Evolutionary conservation across 495 filamentous ascomycete species (phyloP).

Genomic region (Friedmanniomyces endolithicus): DNA sequence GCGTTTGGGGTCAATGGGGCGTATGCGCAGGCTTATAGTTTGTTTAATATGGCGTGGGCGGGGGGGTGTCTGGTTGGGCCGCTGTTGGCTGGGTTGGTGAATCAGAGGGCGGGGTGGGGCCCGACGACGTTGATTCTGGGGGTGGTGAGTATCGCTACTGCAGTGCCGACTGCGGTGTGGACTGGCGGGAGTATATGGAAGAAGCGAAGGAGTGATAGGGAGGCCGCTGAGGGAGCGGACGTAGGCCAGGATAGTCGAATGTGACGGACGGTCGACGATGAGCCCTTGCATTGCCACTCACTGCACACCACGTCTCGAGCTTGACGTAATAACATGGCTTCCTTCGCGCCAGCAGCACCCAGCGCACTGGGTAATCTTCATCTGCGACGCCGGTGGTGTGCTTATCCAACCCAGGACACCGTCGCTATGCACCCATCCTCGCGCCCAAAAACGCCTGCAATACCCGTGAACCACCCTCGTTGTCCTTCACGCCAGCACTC

Average conservation of each 20-base stretch:
- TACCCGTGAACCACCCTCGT: background rate
- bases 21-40: slow-evolving; percentile 43
- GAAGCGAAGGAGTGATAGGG: slow-evolving; percentile 2
- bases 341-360: too few species aligned
- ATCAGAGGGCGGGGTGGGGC: slow-evolving; percentile 27
- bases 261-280: too few species aligned
- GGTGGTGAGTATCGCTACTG: slow-evolving; percentile 24
- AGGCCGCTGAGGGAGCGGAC: background rate
- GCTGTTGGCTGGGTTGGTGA: slow-evolving; percentile 29
- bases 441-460: background rate
- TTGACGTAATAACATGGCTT: too few species aligned
- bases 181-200: slow-evolving; percentile 28
- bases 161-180: slow-evolving; percentile 27
- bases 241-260: too few species aligned
- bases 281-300: too few species aligned
- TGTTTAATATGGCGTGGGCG: slow-evolving; percentile 37
- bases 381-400: background rate
- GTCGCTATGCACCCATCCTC: background rate
- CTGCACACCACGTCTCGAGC: too few species aligned
- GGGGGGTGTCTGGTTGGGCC: slow-evolving; percentile 32
- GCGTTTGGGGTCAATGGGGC: slow-evolving; percentile 38
- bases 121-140: slow-evolving; percentile 32
- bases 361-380: background rate
- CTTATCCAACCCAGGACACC: background rate
- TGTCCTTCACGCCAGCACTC: background rate